Percentiles rank a stretch among this genome's conserved stretches.
These are phyloP conservation scores for Ambrosiella cleistominuta DNA, from an alignment of 2,329 filamentous ascomycete species.

Conservation along the genomic window DNA sequence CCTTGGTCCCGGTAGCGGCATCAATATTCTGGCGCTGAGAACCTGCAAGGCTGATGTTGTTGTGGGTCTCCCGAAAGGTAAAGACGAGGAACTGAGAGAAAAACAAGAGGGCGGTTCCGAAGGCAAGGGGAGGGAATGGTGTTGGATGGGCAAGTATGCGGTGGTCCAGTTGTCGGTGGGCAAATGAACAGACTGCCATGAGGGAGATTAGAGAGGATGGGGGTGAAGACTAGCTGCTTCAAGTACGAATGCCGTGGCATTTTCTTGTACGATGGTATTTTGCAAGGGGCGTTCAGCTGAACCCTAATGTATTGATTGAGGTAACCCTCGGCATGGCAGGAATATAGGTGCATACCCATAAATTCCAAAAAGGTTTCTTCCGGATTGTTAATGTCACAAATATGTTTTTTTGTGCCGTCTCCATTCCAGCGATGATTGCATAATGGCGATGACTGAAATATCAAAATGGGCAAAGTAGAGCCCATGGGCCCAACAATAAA, in stretches of 20 bases:
- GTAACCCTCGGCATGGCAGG: too few relatives aligned
- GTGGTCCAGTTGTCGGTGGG: conserved; percentile 57
- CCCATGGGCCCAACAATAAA: too few relatives aligned
- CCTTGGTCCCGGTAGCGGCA: conserved; percentile 60
- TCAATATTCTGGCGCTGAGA: conserved; percentile 71
- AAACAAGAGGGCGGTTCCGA: conserved; percentile 55
- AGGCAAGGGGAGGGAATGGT: conserved; percentile 62
- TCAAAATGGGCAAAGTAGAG: too few relatives aligned
- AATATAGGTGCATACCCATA: too few relatives aligned
- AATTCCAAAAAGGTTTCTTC: too few relatives aligned
- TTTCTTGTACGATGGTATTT: too few relatives aligned
- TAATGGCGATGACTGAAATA: too few relatives aligned
- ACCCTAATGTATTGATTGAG: too few relatives aligned
- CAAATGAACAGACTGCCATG: conserved; percentile 8
- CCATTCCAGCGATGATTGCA: too few relatives aligned
- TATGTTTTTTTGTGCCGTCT: too few relatives aligned
- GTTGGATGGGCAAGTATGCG: conserved; percentile 91
- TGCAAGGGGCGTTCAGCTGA: too few relatives aligned
- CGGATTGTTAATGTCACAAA: too few relatives aligned
- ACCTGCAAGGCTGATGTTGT: conserved; percentile 97
- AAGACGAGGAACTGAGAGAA: conserved; percentile 62
- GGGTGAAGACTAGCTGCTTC: background rate
- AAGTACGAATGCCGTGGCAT: background rate
- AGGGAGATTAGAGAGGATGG: background rate
- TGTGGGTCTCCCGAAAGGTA: conserved; percentile 64